Percentiles rank a stretch among this genome's conserved stretches.
Conservation (phyloP, 2,329 filamentous ascomycete species). For the Aspergillus amoenus region DNA sequence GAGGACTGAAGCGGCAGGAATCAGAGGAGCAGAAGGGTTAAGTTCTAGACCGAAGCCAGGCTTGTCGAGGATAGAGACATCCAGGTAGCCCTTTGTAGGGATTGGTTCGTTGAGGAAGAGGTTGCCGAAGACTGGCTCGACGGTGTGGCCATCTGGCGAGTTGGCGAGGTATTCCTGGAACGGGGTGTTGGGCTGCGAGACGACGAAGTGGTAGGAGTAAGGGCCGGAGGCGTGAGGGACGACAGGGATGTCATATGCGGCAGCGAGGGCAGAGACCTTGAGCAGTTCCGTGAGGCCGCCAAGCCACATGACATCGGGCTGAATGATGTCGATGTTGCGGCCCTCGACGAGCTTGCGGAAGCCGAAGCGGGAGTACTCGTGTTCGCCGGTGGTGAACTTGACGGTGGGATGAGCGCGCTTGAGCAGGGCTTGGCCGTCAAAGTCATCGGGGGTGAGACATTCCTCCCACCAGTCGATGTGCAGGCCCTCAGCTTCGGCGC, state of each 20-base stretch:
- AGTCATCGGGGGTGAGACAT: conserved; percentile 86
- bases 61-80: conserved; percentile 76
- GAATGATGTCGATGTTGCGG: conserved; percentile 88
- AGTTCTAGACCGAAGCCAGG: conserved; percentile 88
- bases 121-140: conserved; percentile 88
- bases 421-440: conserved; percentile 83
- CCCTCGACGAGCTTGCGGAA: conserved; percentile 93
- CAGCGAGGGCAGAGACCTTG: conserved; percentile 82
- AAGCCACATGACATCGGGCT: conserved; percentile 97
- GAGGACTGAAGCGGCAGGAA: conserved; percentile 72
- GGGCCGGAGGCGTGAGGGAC: conserved; percentile 93
- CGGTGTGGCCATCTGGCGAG: conserved; percentile 84
- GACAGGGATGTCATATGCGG: conserved; percentile 91
- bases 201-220: conserved; percentile 95
- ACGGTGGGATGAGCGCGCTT: conserved; percentile 86
- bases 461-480: conserved; percentile 98
- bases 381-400: conserved; percentile 95
- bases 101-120: conserved; percentile 90
- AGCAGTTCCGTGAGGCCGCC: conserved; percentile 90
- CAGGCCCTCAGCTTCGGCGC: conserved; percentile 73
- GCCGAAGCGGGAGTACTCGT: conserved; percentile 91
- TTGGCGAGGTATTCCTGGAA: conserved; percentile 97
- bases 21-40: conserved; percentile 76
- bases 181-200: conserved; percentile 87
- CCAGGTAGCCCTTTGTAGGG: conserved; percentile 76